These are phyloP conservation scores for Talaromyces sp. DNA, from an alignment of 2,329 filamentous ascomycete species.

Conservation along the genomic window DNA sequence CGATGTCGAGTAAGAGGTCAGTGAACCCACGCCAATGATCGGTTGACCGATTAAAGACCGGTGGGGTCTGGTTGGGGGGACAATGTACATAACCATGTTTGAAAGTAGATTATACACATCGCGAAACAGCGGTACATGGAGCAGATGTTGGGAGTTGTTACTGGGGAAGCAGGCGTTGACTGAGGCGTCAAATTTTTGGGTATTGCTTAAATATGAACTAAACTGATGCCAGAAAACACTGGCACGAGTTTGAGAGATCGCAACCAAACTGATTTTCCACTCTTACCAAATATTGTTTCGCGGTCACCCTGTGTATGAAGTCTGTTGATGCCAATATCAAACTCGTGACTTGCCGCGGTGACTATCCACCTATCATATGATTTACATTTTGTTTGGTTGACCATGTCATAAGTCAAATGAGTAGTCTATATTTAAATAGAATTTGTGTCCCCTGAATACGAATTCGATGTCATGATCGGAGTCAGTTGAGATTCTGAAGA, in stretches of 20 bases:
- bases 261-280: neutral
- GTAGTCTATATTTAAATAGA: neutral
- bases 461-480: neutral
- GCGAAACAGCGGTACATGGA: neutral
- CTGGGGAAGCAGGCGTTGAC: neutral
- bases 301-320: neutral
- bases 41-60: slow-evolving; percentile 16
- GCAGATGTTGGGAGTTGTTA: neutral
- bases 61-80: slow-evolving; percentile 11
- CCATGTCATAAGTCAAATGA: neutral
- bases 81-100: slow-evolving; percentile 17
- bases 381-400: slow-evolving; percentile 1
- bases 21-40: slow-evolving; percentile 12
- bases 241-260: neutral
- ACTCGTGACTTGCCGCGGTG: slow-evolving; percentile 10
- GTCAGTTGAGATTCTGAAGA: no score
- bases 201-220: slow-evolving; percentile 10
- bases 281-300: neutral
- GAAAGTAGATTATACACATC: neutral
- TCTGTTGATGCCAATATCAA: slow-evolving; percentile 7
- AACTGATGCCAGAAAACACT: slow-evolving; percentile 6
- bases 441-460: neutral
- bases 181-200: neutral
- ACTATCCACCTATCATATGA: slow-evolving; percentile 10
- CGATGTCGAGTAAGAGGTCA: neutral